These are phyloP conservation scores for Ogataea paraovalis DNA, from an alignment of 805 yeast genomes.

Conservation along the genomic window DNA sequence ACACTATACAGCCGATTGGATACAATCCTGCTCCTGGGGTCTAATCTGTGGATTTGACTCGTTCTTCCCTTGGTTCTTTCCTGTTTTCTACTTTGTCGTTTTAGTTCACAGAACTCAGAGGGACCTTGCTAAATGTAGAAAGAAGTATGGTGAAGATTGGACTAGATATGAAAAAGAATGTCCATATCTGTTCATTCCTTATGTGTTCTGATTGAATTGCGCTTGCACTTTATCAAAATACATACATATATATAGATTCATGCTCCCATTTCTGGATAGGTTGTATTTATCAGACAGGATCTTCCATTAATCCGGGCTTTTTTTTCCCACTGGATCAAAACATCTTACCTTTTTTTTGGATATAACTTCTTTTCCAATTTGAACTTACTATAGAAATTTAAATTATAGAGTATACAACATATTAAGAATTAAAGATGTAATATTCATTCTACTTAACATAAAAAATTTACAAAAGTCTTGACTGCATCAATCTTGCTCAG, in stretches of 20 bases:
- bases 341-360: too few species aligned
- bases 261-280: too few species aligned
- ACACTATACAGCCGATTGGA: conserved; percentile 92
- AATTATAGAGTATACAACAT: background rate
- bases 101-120: conserved; percentile 85
- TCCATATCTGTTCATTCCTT: conserved; percentile 91
- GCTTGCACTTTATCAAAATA: background rate
- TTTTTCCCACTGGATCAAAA: too few species aligned
- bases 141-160: conserved; percentile 95
- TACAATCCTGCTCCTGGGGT: conserved; percentile 89
- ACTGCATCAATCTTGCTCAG: conserved; percentile 77
- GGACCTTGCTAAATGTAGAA: conserved; percentile 79
- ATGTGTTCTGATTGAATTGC: conserved; percentile 46
- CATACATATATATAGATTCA: background rate
- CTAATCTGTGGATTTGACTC: conserved; percentile 83
- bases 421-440: background rate
- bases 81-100: conserved; percentile 82
- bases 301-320: too few species aligned
- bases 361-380: too few species aligned
- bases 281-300: too few species aligned
- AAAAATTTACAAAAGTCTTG: background rate
- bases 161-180: conserved; percentile 77
- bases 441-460: background rate
- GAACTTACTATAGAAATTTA: background rate
- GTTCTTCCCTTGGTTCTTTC: conserved; percentile 95